Base-by-base conservation (phyloP, 2,329 filamentous ascomycete species). In the Cercospora sojina region DNA sequence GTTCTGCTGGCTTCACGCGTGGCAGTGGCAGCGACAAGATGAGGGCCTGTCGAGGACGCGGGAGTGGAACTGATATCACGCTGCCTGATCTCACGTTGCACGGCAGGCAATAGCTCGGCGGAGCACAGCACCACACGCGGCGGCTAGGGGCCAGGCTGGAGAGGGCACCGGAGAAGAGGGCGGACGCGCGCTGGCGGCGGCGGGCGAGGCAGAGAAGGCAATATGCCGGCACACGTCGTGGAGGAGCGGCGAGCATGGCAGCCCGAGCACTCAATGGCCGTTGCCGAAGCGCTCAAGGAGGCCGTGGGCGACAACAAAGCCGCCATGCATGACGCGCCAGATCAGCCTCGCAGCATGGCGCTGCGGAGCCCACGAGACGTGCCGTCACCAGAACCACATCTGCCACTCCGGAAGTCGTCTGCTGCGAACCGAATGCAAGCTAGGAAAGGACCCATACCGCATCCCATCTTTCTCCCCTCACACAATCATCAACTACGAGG, bases 321-420 rank as follows among this genome's bases (percentile, higher is more conserved):
- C 35, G 23, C 20, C 58, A n/a, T 61, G 51, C 51, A 31, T 18
- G 51, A 32, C 51, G 25, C 51, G 27, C 47, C 60, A 31, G 27
- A 32, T 32, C 56, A 64, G 62, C 41, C 60, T 60, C 53, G 41
- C 64, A 43, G 64, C 62, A 60, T 61, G 58, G 29, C 53, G 64
- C 55, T 64, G 31, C 89, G 89, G 78, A 93, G 93, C 79, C 91
- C 95, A 75, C 93, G 91, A 77, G 91, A 89, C 53, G 89, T 75
- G 23, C 73, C 72, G 27, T 64, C 68, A 9, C 79, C 80, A 29
- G 79, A 79, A 59, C 80, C 81, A 41, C 79, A 82, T 64, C 76
- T 80, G 23, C 74, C 77, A 25, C 73, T 79, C 12, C 77, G 81
- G 25, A 79, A 80, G 67, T 76, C 78, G 32, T 79, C 80, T 1